Conservation (phyloP, 805 yeast genomes). For the Ogataea neopini region DNA sequence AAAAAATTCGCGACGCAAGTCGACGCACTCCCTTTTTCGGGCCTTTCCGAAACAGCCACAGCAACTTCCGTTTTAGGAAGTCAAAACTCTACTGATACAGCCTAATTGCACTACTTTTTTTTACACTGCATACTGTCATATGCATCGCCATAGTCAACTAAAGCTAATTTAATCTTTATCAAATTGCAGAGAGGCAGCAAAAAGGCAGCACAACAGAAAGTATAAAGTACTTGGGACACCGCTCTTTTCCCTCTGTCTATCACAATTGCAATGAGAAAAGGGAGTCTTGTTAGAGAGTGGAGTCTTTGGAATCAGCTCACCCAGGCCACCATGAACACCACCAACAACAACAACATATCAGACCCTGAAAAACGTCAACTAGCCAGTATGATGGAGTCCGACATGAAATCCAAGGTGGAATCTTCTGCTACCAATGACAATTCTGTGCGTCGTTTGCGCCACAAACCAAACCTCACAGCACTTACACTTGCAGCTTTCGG, state of each 20-base stretch:
- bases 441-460: neutral
- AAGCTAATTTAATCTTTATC: too few relatives aligned
- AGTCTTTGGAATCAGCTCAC: conserved; percentile 35
- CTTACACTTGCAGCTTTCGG: neutral
- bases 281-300: conserved; percentile 37
- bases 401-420: too few relatives aligned
- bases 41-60: neutral
- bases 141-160: neutral
- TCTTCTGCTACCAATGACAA: too few relatives aligned
- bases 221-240: neutral
- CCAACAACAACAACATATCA: neutral
- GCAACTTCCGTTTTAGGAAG: conserved; percentile 5
- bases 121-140: neutral
- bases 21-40: neutral
- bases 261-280: conserved; percentile 27
- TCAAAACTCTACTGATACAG: neutral
- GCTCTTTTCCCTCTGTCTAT: too few relatives aligned
- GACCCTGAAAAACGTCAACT: conserved; percentile 1
- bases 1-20: too few relatives aligned
- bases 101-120: neutral
- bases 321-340: neutral
- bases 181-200: neutral
- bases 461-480: neutral
- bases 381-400: too few relatives aligned
- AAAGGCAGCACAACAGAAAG: neutral